Conservation (phyloP, 805 yeast species). For the Barnettozyma pratensis region DNA sequence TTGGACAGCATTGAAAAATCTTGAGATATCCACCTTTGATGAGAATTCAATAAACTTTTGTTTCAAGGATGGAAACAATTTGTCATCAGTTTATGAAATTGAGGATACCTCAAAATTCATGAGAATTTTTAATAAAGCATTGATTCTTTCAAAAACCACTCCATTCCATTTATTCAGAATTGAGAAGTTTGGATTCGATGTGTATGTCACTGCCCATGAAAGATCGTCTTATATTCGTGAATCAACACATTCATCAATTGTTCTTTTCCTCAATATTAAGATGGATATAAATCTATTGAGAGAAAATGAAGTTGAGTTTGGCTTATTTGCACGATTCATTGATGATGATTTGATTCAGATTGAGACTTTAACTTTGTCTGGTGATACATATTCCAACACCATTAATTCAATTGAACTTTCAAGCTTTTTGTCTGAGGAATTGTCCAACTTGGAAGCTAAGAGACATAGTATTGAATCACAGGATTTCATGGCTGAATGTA, state of each 20-base stretch:
- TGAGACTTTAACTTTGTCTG: conserved; percentile 23
- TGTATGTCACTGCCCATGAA: conserved; percentile 73
- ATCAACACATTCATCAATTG: conserved; percentile 54
- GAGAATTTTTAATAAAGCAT: conserved; percentile 60
- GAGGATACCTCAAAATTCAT: conserved; percentile 38
- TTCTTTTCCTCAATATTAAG: conserved; percentile 58
- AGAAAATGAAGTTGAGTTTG: conserved; percentile 36
- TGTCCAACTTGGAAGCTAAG: conserved; percentile 26
- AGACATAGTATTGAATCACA: conserved; percentile 12
- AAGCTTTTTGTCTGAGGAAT: conserved; percentile 31
- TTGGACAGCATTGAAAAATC: conserved; percentile 60
- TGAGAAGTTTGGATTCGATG: conserved; percentile 30
- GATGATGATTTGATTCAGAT: conserved; percentile 27
- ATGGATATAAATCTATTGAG: conserved; percentile 34
- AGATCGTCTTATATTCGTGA: conserved; percentile 45
- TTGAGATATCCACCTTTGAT: conserved; percentile 42
- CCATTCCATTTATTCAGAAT: conserved; percentile 82
- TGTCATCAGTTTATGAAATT: conserved; percentile 21
- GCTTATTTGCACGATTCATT: conserved; percentile 41
- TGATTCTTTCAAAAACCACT: conserved; percentile 67
- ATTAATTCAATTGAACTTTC: conserved; percentile 31
- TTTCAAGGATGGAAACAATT: conserved; percentile 19
- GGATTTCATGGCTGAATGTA: conserved; percentile 8
- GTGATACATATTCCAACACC: conserved; percentile 18
- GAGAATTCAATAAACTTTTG: conserved; percentile 27